These are phyloP conservation scores for Parathielavia hyrcaniae DNA, from an alignment of 495 filamentous ascomycete species.

Conservation along the genomic window DNA sequence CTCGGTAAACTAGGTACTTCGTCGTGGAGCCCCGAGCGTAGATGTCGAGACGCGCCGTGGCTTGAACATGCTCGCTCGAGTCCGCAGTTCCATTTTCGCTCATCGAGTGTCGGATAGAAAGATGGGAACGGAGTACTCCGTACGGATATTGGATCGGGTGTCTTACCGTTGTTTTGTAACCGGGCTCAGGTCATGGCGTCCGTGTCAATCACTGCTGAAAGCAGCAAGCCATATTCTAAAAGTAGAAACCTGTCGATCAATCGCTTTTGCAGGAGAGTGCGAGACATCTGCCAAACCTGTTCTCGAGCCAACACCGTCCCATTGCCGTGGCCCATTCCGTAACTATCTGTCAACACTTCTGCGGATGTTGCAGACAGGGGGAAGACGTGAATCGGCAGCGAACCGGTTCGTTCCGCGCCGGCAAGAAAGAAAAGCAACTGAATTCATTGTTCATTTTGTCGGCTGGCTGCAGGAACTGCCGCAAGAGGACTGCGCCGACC, in stretches of 20 bases:
- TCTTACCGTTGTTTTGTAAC: no score
- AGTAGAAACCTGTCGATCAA: slow-evolving; percentile 3
- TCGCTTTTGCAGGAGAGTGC: neutral
- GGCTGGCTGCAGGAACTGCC: slow-evolving; percentile 1
- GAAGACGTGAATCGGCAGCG: no score
- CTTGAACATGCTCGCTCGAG: no score
- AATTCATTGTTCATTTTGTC: neutral
- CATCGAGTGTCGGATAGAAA: no score
- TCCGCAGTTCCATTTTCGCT: no score
- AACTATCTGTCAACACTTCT: neutral
- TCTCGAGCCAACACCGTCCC: neutral
- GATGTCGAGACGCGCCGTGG: no score
- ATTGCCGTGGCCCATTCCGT: neutral
- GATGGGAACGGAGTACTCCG: no score
- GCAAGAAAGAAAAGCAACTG: neutral
- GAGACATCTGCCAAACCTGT: neutral
- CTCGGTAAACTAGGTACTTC: no score
- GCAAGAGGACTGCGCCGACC: neutral
- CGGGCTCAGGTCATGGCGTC: neutral
- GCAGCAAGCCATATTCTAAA: neutral
- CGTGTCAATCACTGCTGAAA: neutral
- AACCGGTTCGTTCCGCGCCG: no score
- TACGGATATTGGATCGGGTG: no score
- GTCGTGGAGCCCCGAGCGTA: no score
- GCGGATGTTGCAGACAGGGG: no score